These are phyloP conservation scores for Ophiostoma triangulosporum DNA, from an alignment of 2,329 filamentous ascomycete species.

Conservation along the genomic window DNA sequence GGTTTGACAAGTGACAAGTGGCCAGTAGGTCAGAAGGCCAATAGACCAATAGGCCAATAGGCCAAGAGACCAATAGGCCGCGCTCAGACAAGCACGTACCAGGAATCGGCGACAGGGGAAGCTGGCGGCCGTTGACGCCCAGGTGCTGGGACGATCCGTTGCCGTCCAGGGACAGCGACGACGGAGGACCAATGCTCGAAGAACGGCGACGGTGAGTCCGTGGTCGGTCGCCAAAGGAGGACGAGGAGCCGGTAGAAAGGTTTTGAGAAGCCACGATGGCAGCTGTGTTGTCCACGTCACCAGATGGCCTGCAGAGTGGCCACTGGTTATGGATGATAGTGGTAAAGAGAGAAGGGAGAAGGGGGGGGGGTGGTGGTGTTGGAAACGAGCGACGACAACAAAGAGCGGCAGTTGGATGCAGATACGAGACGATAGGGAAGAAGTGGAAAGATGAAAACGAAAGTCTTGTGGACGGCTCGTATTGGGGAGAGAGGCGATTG, in stretches of 20 bases:
- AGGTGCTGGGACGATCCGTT: conserved; percentile 21
- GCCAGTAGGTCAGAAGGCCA: not conserved
- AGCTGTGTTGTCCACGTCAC: conserved; percentile 15
- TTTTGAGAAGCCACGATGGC: conserved; percentile 39
- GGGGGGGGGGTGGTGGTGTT: not conserved
- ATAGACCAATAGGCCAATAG: not conserved
- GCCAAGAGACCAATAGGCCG: not conserved
- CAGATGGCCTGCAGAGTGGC: conserved; percentile 16
- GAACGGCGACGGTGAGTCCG: conserved; percentile 32
- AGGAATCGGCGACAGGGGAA: conserved; percentile 39
- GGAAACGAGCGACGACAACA: not conserved
- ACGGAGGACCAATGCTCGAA: conserved; percentile 13
- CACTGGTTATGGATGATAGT: conserved; percentile 11
- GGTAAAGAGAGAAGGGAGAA: not conserved
- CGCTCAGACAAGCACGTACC: conserved; percentile 27
- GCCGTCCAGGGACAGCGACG: conserved; percentile 22
- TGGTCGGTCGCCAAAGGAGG: conserved; percentile 38
- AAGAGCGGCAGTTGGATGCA: not conserved
- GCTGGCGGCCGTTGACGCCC: conserved; percentile 26
- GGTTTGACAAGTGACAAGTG: not conserved
- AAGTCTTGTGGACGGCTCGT: too few relatives aligned
- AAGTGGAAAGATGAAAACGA: too few relatives aligned
- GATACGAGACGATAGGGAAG: not conserved
- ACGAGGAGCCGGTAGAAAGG: conserved; percentile 35
- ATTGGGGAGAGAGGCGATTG: too few relatives aligned